Base-by-base conservation (phyloP, 2,329 filamentous ascomycete species). In the Biscogniauxia mediterranea region DNA sequence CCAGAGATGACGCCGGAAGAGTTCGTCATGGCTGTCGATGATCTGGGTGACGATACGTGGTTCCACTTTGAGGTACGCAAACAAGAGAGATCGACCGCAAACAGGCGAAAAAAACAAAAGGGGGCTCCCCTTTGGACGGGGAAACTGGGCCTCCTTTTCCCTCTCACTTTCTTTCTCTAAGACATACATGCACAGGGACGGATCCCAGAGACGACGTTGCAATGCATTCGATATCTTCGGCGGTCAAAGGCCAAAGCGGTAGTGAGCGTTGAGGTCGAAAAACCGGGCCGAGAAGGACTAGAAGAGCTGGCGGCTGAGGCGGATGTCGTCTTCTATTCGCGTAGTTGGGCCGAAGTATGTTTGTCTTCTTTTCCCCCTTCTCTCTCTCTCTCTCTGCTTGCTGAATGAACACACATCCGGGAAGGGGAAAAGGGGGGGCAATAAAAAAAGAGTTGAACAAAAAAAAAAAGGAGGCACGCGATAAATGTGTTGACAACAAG, bases 261-360 rank as follows among this genome's bases (percentile, higher is more conserved):
- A 54, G 77, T 92, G 70, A 92, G 89, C 72, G 85, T 92, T 58
- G 90, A 92, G 74, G 77, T 89, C 51, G 89, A 92, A 76, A 92
- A 90, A 71, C 89, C 89, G 1, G 81, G 80, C 13, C 82, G 89
- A 11, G 73, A 75, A 26, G 87, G 86, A 2, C 78, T 92, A 59
- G 75, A 79, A 55, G 78, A 83, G 26, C 79, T 91, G 54, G 87
- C 87, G 25, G 78, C 78, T 46, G 79, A 83, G 66, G 89, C 88
- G 23, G 86, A 92, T 69, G 82, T 90, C 19, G 84, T 92, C n/a
- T 91, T 92, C 72, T 92, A 89, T 75, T 90, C 89, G 13, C 84
- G 82, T 68, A 81, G 80, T 56, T 92, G 89, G 89, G 89, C 89
- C 61, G 82, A 88, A 78, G 88, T 89, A 75, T 75, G 38, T 46